A percentile compares a stretch with the other conserved stretches of the same genome.
phyloP scores from a whole-genome alignment of 2,329 filamentous ascomycete species.

The Aspergillus niger region DNA sequence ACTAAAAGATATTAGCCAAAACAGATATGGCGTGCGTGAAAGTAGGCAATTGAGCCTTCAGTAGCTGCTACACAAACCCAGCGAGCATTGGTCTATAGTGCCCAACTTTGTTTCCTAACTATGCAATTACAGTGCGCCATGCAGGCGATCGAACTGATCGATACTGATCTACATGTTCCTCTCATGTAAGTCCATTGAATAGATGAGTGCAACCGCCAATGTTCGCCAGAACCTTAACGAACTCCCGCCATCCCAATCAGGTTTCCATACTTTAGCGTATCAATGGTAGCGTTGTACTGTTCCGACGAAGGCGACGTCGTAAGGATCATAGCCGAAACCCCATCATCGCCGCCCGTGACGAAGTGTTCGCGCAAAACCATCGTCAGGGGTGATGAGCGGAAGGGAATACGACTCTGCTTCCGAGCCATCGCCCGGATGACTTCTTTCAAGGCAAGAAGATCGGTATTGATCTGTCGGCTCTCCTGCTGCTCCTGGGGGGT shows the following conservation, averaged over 20 bases:
- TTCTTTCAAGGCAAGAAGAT: slow-evolving; percentile 50
- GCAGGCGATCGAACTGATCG: no score
- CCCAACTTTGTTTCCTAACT: no score
- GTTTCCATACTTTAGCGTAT: slow-evolving; percentile 49
- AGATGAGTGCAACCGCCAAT: no score
- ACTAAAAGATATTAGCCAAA: no score
- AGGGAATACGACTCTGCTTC: slow-evolving; percentile 43
- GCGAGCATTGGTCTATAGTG: no score
- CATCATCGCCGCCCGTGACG: slow-evolving; percentile 12
- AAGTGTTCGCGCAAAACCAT: slow-evolving; percentile 49
- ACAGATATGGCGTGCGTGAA: no score
- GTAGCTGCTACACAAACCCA: no score
- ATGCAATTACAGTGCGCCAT: no score
- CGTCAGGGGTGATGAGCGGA: slow-evolving; percentile 46
- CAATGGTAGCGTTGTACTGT: slow-evolving; percentile 45
- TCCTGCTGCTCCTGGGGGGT: slow-evolving; percentile 44
- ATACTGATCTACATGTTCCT: no score
- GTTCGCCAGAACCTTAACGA: no score
- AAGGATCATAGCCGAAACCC: slow-evolving; percentile 41
- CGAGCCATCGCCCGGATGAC: slow-evolving; percentile 47
- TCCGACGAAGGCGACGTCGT: slow-evolving; percentile 42
- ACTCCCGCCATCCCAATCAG: slow-evolving; percentile 37
- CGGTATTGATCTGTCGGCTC: slow-evolving; percentile 49
- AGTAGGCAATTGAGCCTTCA: no score
- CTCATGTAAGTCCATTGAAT: no score